Conservation (phyloP, 768 basidiomycete species). For the Podaxis sp. region DNA sequence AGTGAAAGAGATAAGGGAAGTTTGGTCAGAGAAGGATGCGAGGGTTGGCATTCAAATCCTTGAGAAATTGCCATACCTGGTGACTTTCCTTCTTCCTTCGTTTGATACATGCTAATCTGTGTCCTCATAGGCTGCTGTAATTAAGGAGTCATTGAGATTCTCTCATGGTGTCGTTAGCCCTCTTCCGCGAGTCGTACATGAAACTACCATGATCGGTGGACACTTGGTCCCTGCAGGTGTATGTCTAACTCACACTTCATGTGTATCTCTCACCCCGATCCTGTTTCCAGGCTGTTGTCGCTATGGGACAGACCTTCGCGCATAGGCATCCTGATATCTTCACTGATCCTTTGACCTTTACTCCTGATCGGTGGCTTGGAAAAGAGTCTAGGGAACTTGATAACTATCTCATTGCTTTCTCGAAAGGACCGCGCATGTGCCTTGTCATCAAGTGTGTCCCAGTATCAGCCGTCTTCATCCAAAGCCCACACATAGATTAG, state of each 20-base stretch:
- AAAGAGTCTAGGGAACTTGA: conserved; percentile 31
- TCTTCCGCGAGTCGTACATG: conserved; percentile 33
- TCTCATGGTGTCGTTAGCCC: conserved; percentile 33
- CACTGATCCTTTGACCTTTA: conserved; percentile 32
- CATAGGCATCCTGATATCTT: conserved; percentile 37
- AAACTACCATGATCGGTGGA: conserved; percentile 30
- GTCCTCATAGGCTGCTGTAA: conserved; percentile 34
- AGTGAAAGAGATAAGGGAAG: conserved; percentile 26
- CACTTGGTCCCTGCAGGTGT: conserved; percentile 33
- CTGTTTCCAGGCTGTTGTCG: conserved; percentile 31
- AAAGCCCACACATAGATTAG: neutral
- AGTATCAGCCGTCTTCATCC: neutral
- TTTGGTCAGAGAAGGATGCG: conserved; percentile 12
- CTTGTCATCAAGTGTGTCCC: conserved; percentile 37
- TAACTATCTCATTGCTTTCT: conserved; percentile 36
- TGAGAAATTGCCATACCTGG: conserved; percentile 45
- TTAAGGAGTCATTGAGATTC: conserved; percentile 42
- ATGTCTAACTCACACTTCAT: conserved; percentile 5
- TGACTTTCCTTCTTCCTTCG: conserved; percentile 17
- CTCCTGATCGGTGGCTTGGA: conserved; percentile 39
- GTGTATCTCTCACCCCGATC: neutral
- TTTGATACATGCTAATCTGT: neutral
- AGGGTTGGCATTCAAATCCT: conserved; percentile 27
- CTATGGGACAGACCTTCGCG: conserved; percentile 34
- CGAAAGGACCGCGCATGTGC: conserved; percentile 41